Percentiles rank a stretch among this genome's conserved stretches.
Conservation (phyloP, 768 basidiomycete species). For the Chalciporus sphaerocephalus region DNA sequence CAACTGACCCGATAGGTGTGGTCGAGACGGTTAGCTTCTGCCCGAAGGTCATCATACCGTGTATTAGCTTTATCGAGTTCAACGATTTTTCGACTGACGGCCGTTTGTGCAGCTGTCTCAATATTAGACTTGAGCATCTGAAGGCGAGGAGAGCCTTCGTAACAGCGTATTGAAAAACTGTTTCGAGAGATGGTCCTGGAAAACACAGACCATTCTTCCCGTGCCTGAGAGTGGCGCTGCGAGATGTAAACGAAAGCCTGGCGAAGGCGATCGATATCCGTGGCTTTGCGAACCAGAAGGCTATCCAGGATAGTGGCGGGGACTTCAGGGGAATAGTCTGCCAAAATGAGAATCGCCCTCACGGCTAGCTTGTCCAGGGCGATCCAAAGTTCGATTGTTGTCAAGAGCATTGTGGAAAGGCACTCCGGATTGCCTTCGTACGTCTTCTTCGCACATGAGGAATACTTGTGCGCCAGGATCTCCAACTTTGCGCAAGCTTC, state of each 20-base stretch:
- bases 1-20: conserved; percentile 7
- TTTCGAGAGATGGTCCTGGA: conserved; percentile 7
- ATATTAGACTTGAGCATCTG: conserved; percentile 29
- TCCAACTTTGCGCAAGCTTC: conserved; percentile 19
- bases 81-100: conserved; percentile 20
- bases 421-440: conserved; percentile 38
- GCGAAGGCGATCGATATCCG: conserved; percentile 27
- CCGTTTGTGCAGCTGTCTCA: conserved; percentile 19
- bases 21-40: background rate
- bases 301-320: conserved; percentile 21
- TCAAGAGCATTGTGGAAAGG: conserved; percentile 41
- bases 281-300: conserved; percentile 28
- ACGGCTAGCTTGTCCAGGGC: conserved; percentile 30
- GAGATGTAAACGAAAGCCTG: conserved; percentile 30
- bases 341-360: conserved; percentile 23
- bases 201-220: conserved; percentile 33
- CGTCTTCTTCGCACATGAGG: conserved; percentile 15
- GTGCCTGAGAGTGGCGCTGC: conserved; percentile 22
- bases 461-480: conserved; percentile 27
- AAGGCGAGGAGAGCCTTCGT: conserved; percentile 19
- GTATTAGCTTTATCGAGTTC: conserved; percentile 28
- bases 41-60: conserved; percentile 16
- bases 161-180: conserved; percentile 37
- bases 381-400: conserved; percentile 35
- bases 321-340: conserved; percentile 34